Conservation (phyloP, 176 grass and related monocot species). For the Stipa capillata region DNA sequence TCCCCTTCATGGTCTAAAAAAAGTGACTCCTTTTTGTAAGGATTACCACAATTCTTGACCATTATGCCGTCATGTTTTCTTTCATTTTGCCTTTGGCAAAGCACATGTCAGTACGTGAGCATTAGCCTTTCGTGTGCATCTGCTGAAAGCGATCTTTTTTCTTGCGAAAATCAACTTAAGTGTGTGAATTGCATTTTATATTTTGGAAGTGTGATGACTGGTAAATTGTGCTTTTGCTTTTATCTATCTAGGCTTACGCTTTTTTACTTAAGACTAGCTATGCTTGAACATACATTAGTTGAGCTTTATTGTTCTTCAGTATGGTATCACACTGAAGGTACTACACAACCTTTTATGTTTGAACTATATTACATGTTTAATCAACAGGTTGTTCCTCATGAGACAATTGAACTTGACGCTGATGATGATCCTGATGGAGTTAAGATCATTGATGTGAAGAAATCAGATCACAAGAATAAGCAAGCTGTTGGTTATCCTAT, state of each 20-base stretch:
- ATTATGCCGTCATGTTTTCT: background rate
- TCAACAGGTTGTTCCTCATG: slow-evolving; percentile 48
- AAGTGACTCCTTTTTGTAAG: no score
- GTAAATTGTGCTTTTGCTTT: background rate
- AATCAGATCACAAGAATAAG: slow-evolving; percentile 49
- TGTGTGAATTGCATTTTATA: background rate
- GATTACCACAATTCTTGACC: background rate
- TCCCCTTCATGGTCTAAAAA: no score
- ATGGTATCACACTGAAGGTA: background rate
- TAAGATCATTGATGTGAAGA: slow-evolving; percentile 39
- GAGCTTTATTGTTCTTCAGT: background rate
- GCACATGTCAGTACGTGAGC: background rate
- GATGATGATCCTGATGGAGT: slow-evolving; percentile 50
- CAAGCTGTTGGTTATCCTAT: slow-evolving; percentile 34
- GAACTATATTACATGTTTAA: slow-evolving; percentile 2
- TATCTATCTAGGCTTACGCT: background rate
- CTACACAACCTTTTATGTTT: background rate
- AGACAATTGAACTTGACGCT: slow-evolving; percentile 70
- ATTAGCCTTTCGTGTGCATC: background rate
- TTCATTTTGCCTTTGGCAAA: background rate
- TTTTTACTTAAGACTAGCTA: background rate
- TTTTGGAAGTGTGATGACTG: background rate
- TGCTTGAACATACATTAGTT: background rate
- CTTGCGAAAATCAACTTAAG: background rate
- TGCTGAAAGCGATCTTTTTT: background rate